Evolutionary conservation across 768 basidiomycete species (phyloP), one percentile per base, ranked within the genome.

Genomic region (Leucocoprinus sp.): DNA sequence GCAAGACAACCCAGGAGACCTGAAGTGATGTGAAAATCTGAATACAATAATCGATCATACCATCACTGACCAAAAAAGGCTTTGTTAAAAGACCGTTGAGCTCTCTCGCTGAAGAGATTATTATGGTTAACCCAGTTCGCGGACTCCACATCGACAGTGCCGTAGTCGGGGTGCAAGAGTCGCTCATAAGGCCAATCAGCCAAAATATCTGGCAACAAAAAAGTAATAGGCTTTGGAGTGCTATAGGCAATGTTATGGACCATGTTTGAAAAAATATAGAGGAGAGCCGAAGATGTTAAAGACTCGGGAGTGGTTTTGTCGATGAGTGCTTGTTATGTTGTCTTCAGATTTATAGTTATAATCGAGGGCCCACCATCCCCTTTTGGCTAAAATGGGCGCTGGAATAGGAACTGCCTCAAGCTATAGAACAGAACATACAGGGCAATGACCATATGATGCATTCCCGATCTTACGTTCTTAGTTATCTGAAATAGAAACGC

Each of bases 81-180:
- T 6, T 51, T 45, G 17, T 57, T 53, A 38, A 58, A 60, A 12
- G 54, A 54, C 33, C 50, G 36, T 18, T 55, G 53, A n/a, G 53
- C 55, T 22, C 57, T 57, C 12, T 51, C 52, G 36, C 51, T 53
- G 39, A 60, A 60, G 19, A 54, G 54, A 18, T 52, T 41, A 41
- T 50, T 57, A 8, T 49, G 49, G 36, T 60, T 56, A 15, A 56
- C 55, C 59, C 55, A 60, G 2, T 37, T 43, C 45, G 52, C 53
- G 5, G 57, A 55, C 42, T 58, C 59, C 9, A 45, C 52, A 29
- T 58, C 55, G 23, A 43, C 50, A 43, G 55, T 51, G 24, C 55
- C 59, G 21, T 18, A 34, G 41, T 35, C 46, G 17, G 37, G 44
- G 18, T 38, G 33, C 11, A 47, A n/a, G 35, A 26, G 45, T 40